Base-by-base conservation (phyloP, 2,329 filamentous ascomycete species). In the Epichloe glyceriae region DNA sequence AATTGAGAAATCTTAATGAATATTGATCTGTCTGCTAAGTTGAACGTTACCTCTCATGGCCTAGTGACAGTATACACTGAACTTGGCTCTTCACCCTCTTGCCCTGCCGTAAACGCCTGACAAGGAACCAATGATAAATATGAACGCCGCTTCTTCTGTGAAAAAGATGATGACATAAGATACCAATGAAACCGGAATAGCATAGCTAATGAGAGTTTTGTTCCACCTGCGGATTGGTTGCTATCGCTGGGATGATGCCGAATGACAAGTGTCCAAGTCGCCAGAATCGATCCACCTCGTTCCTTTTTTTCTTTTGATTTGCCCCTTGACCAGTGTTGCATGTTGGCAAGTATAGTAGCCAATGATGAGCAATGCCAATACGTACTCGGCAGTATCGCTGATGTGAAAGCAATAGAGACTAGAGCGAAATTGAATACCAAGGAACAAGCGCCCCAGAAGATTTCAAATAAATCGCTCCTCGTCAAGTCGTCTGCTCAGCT, bases 61-160 rank as follows among this genome's bases (percentile, higher is more conserved):
- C 47, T 54, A 48, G 45, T 46, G 50, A 54, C 55, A 53, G 53
- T 60, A 54, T 59, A 63, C 60, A 64, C 57, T 57, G 57, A 57
- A 62, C 58, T 56, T 57, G 58, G 54, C 52, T 60, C 61, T 61
- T 64, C 58, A 10, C 5, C 19, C 11, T 56, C 57, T 53, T 54
- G 52, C 60, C 60, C 58, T 59, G 55, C 61, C 50, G 26, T 54
- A 55, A 66, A 66, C 64, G 63, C 64, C 64, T 58, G 51, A 56
- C 60, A 56, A 58, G 11, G 39, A 26, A 20, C 33, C 26, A 30
- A 49, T 11, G 55, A 60, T 54, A 41, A 53, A 52, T 42, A 42
- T 42, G 10, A 20, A 58, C 59, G 58, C 60, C 62, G 50, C 50
- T 53, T 46, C 52, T 58, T 15, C 56, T 60, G 52, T 50, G 30